A percentile compares a stretch with the other conserved stretches of the same genome.
Conservation (phyloP, 2,329 filamentous ascomycete species). For the Fusarium udum region DNA sequence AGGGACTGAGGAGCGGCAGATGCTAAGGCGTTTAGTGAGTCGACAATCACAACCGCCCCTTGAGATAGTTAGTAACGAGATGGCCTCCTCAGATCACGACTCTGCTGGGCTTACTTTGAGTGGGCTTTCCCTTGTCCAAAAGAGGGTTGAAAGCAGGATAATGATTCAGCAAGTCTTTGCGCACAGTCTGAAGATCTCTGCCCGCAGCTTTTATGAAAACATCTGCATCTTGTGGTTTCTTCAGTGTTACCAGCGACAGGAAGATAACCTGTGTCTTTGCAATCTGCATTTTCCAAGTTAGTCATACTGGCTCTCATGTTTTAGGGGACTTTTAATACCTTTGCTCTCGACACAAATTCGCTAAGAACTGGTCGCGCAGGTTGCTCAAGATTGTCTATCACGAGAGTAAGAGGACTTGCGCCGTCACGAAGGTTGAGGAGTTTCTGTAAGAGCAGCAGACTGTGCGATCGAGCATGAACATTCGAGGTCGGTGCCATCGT, state of each 20-base stretch:
- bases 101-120: constrained; percentile 53
- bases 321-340: constrained; percentile 56
- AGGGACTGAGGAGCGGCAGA: constrained; percentile 64
- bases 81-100: neutral
- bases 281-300: constrained; percentile 49
- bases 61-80: constrained; percentile 19
- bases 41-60: constrained; percentile 82
- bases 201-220: constrained; percentile 71
- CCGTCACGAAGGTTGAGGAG: constrained; percentile 81
- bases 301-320: neutral
- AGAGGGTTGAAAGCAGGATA: constrained; percentile 53
- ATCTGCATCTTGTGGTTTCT: constrained; percentile 71
- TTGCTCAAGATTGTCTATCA: constrained; percentile 88
- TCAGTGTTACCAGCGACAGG: constrained; percentile 79
- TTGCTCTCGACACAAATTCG: constrained; percentile 80
- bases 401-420: constrained; percentile 84
- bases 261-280: constrained; percentile 77
- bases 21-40: constrained; percentile 77
- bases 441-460: constrained; percentile 83
- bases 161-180: constrained; percentile 67
- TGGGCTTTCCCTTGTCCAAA: constrained; percentile 47
- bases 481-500: constrained; percentile 66
- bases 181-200: constrained; percentile 65
- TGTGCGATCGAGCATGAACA: constrained; percentile 81
- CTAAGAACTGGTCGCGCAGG: constrained; percentile 73